phyloP scores from a whole-genome alignment of 371 early-diverging fungal species.

The Mucor mucedo region DNA sequence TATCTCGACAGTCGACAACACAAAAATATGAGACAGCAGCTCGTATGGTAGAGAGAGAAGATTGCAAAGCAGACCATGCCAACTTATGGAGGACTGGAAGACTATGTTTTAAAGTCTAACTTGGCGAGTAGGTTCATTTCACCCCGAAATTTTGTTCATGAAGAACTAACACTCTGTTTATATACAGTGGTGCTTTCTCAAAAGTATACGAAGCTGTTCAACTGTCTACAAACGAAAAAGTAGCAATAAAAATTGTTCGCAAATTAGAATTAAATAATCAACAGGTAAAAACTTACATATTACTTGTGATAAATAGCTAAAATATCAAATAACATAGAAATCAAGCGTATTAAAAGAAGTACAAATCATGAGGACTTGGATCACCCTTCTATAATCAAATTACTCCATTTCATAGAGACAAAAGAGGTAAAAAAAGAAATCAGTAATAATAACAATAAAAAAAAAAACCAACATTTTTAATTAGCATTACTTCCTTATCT shows the following conservation, averaged over 20 bases:
- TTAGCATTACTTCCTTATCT: constrained; percentile 34
- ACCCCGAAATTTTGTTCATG: background rate
- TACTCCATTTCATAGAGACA: constrained; percentile 72
- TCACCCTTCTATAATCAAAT: constrained; percentile 80
- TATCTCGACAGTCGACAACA: constrained; percentile 14
- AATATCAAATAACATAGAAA: constrained; percentile 52
- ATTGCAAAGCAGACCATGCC: constrained; percentile 45
- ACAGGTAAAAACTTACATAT: constrained; percentile 48
- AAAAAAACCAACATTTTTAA: background rate
- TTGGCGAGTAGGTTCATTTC: constrained; percentile 66
- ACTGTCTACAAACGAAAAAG: constrained; percentile 57
- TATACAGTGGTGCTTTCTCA: constrained; percentile 81
- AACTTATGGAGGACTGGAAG: constrained; percentile 58
- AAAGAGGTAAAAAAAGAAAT: constrained; percentile 50
- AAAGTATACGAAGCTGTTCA: constrained; percentile 79
- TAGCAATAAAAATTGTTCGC: constrained; percentile 86
- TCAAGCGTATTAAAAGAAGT: constrained; percentile 87
- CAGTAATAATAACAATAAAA: background rate
- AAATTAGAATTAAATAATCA: constrained; percentile 62
- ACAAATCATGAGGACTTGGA: constrained; percentile 80
- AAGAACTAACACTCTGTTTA: constrained; percentile 1
- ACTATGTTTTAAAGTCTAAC: constrained; percentile 55
- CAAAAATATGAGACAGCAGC: constrained; percentile 33
- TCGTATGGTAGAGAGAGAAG: constrained; percentile 38
- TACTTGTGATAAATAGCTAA: constrained; percentile 6